Evolutionary conservation across 2,329 filamentous ascomycete genomes (phyloP), one percentile per base, ranked within the genome.

Genomic region (Blastomyces gilchristii): DNA sequence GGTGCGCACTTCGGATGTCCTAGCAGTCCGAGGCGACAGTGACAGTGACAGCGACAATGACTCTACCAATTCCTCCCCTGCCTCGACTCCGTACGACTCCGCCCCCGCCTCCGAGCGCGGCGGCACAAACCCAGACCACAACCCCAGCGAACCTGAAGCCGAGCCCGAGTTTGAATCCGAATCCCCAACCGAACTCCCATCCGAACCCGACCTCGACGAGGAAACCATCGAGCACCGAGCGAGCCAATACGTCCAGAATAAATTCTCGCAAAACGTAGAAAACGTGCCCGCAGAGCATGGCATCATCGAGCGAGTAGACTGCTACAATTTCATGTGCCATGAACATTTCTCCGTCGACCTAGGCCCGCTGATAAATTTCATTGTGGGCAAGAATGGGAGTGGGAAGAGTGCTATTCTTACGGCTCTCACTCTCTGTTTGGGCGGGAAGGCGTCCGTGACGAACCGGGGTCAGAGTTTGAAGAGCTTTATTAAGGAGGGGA

Each of bases 241-340:
- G 37, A 89, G 86, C 11, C 86, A 89, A 71, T 82, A 83, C 37
- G 78, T 90, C 31, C 79, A 76, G 62, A 71, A 80, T 62, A 81
- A 77, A 66, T 80, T 79, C 69, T 74, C 73, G 41, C 76, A 75
- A 47, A 75, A 83, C 61, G 83, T 84, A 14, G 82, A 89, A 28
- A 97, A 96, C 69, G 81, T 85, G 49, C 84, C 88, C 1, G 87
- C 90, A 0, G 88, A 95, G 49, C 87, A 89, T 68, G 92, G 91
- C 1, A 93, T 97, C 62, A 88, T 97, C 57, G 88, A 96, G 74
- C 87, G 87, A 66, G 88, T 97, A 62, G 88, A 86, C 47, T 95
- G 91, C 73, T 84, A 86, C 69, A 97, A 97, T 74, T 97, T 97
- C 76, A 97, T 97, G 94, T 97, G 93, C 71, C 94, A 99, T 73